Evolutionary conservation across 2,329 filamentous ascomycete species (phyloP), one percentile per base, ranked within the genome.

Genomic region (Corynespora cassiicola): DNA sequence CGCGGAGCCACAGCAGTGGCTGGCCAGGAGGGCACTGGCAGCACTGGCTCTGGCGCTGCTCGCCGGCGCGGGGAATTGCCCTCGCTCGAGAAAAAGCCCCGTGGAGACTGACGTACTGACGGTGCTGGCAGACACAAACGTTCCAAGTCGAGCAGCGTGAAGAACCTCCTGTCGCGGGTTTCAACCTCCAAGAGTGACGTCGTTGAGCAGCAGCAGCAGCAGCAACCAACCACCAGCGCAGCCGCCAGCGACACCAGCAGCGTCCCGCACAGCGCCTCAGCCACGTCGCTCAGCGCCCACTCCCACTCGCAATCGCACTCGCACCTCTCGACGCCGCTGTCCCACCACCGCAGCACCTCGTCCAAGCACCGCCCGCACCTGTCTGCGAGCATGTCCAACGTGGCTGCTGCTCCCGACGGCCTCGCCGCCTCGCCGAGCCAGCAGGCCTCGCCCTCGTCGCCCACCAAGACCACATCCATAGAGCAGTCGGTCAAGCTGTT

Each of bases 401-500:
- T 45, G 3, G 45, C 39, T 26, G 31, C 36, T 9, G 20, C 42
- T 21, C 38, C 41, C 15, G 40, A 46, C 24, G 17, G 29, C 19
- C 16, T 39, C 30, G 52, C 58, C 27, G 21, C 54, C 3, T 55
- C 56, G 7, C 43, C 61, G 17, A 47, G 34, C 47, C 31, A 34
- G 30, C 31, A 41, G 27, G 25, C 43, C 14, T 50, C 57, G 10
- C 61, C 61, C 19, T 42, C 47, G 15, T 65, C 56, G 21, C 63
- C 63, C 14, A 57, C 51, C 28, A 69, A 71, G 47, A 64, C 65
- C 30, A 66, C 70, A 2, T 74, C 73, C 4, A 87, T 99, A 42
- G 91, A 99, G 65, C 90, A 96, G 69, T 96, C 92, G 0, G 90
- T 99, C 36, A 84, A 87, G 63, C 91, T 95, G 52, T 99, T 99